phyloP scores from a whole-genome alignment of 75 land plant genomes.

The Azolla pinnata region DNA sequence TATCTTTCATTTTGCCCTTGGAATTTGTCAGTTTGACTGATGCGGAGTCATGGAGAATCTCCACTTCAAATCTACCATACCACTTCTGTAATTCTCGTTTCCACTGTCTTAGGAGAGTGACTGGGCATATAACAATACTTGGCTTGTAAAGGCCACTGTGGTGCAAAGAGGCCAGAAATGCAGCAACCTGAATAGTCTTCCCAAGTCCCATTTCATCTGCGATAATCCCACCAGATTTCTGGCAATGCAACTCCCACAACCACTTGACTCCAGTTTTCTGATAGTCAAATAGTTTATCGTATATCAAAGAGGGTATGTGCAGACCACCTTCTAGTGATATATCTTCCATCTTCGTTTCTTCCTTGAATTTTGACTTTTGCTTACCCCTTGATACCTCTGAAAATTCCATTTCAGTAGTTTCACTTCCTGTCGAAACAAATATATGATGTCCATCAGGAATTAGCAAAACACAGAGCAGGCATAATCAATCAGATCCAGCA shows the following conservation, averaged over 20 bases:
- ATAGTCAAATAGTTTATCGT: conserved; percentile 71
- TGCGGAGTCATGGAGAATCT: conserved; percentile 88
- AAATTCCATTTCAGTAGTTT: no score
- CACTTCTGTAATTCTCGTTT: conserved; percentile 77
- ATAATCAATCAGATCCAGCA: no score
- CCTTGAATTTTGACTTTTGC: conserved; percentile 3
- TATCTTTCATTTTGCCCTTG: conserved; percentile 7
- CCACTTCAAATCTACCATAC: conserved; percentile 74
- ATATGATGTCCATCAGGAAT: no score
- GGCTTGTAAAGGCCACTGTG: conserved; percentile 82
- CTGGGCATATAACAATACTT: conserved; percentile 82
- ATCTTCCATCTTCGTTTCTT: conserved; percentile 3
- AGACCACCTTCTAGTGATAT: conserved; percentile 88
- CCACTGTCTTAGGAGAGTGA: conserved; percentile 92
- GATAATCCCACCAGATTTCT: conserved; percentile 90
- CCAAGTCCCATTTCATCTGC: conserved; percentile 99
- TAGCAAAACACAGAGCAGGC: no score
- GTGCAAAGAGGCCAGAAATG: conserved; percentile 84
- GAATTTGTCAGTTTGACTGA: conserved; percentile 27
- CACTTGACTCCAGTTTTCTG: conserved; percentile 97
- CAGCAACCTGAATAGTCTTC: conserved; percentile 85
- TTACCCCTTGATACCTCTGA: background rate
- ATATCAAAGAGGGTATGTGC: conserved; percentile 59
- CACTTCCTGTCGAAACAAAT: background rate
- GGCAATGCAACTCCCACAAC: conserved; percentile 97